A percentile compares a stretch with the other conserved stretches of the same genome.
Conservation (phyloP, 129 eudicot genomes). For the sunflower (Helianthus annuus) region HanXRQr2.0-SUNRISE NC_035446.2:142375435-142375934, state of each 20-base stretch:
- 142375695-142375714: slow-evolving; percentile 78
- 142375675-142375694: slow-evolving; percentile 82
- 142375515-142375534: slow-evolving; percentile 83
- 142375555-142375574: slow-evolving; percentile 62
- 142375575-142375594: slow-evolving; percentile 55
- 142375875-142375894: slow-evolving; percentile 10
- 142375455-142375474: slow-evolving; percentile 61
- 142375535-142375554: slow-evolving; percentile 60
- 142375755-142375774: slow-evolving; percentile 84
- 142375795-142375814: slow-evolving; percentile 64
- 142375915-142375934: slow-evolving; percentile 76
- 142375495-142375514: slow-evolving; percentile 85
- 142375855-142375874: not conserved
- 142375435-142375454: slow-evolving; percentile 61
- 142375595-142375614: slow-evolving; percentile 67
- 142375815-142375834: too few relatives aligned
- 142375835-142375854: too few relatives aligned
- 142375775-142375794: slow-evolving; percentile 97
- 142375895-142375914: slow-evolving; percentile 66
- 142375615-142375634: slow-evolving; percentile 68
- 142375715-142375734: slow-evolving; percentile 73
- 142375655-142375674: slow-evolving; percentile 70
- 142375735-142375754: slow-evolving; percentile 89
- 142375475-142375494: slow-evolving; percentile 57
- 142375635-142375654: slow-evolving; percentile 85